Evolutionary conservation across 1,284 basidiomycete species (phyloP), one percentile per base, ranked within the genome.

Genomic region (Boletellus sp.): DNA sequence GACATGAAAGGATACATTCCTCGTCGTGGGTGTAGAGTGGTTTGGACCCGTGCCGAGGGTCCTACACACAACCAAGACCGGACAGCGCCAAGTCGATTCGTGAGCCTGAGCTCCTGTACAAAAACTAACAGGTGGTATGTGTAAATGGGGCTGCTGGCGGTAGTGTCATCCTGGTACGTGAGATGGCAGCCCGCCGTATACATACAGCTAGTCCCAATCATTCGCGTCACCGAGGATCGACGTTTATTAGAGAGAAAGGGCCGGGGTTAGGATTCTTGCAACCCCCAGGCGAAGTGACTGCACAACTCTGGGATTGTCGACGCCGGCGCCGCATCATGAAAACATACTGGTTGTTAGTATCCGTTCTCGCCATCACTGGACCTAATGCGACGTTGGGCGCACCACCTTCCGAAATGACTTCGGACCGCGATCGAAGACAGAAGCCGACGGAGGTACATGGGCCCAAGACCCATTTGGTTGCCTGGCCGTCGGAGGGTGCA

Each of bases 151-250:
- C 33, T 24, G 47, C 28, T 26, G 39, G 26, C 21, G 26, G 42
- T 24, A 16, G 36, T 42, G 33, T 44, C 39, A 48, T 41, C 30
- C 30, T 32, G 30, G 30, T 32, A 32, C 30, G 30, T 32, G 43
- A 42, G 36, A n/a, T 51, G 30, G 22, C 36, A 22, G 38, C 21
- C 41, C 42, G 42, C 13, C 28, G 37, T 47, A 26, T 49, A 52
- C 11, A 47, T 56, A 61, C 58, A 30, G 50, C 48, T 46, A 63
- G 50, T 59, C 36, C 45, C 35, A 15, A 47, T 43, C 24, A 44
- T 32, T 19, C 39, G 59, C 26, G n/a, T 30, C 22, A 16, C 15
- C 16, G 15, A 15, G 22, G 22, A 30, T 22, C 22, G 33, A 48
- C 30, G 40, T 37, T 54, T 56, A 56, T 50, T 52, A 51, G 18